Evolutionary conservation across 306 rosid species (phyloP), one percentile per base, ranked within the genome.

Genomic region (Sicyos baderoa): DNA sequence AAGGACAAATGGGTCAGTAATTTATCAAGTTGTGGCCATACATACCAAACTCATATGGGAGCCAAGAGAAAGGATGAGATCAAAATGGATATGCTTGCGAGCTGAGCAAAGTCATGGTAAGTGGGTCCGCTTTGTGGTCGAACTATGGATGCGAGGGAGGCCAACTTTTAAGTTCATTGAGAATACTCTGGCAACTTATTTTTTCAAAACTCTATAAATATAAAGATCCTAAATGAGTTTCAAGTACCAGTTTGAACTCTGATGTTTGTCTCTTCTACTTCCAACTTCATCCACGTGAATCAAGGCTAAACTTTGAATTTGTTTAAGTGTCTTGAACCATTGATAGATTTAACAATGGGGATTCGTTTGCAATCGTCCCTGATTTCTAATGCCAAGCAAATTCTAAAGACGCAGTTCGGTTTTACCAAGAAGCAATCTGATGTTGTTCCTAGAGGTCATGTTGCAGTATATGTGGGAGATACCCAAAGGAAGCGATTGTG

Each of bases 381-480:
- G 29, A 25, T 35, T 72, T 42, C 16, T 29, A 9, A 16, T 19
- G 68, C 29, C 4, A 44, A 60, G 45, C 56, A n/a, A 72, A 72
- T 44, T 44, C 17, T 17, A 14, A 51, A 70, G 51, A 37, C 37
- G 53, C 56, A 52, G 45, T 14, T 47, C 15, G 71, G 42, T 22
- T 47, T 66, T 47, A 14, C 17, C 54, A 66, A 6, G 11, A 22
- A 14, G 55, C 21, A 66, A 13, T 5, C 32, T 16, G 74, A 80
- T 63, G 73, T 88, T 61, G 77, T 88, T 12, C 71, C 54, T 21
- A 80, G 75, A 67, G 83, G 77, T 4, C 27, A 54, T 53, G 54
- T 73, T 29, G 87, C 76, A 51, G 81, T 80, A 17, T 83, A 77
- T 63, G 81, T 83, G 40, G 81, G 87, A 22, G 73, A 83, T 11